Evolutionary conservation across 352 stramenopile genomes (phyloP).

Genomic region (Phytopythium cucurbitacearum): DNA sequence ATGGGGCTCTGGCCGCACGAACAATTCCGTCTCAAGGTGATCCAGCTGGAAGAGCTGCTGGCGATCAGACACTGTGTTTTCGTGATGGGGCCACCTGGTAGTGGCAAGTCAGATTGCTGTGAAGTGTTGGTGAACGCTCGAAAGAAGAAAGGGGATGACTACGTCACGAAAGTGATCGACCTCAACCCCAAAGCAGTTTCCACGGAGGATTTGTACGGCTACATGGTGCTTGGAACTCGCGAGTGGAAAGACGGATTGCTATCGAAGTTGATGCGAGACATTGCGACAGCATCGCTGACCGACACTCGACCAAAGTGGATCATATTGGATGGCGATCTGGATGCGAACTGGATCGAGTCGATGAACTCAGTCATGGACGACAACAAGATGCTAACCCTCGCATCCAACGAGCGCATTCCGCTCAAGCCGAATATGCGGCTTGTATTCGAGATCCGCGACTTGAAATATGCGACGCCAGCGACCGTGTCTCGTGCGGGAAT

Average conservation of each 20-base stretch:
- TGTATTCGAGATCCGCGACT: slow-evolving; percentile 95
- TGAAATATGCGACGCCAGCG: slow-evolving; percentile 92
- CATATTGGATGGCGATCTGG: slow-evolving; percentile 90
- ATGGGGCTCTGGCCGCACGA: slow-evolving; percentile 89
- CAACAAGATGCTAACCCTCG: slow-evolving; percentile 87
- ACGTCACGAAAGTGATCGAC: slow-evolving; percentile 76
- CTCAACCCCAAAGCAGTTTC: slow-evolving; percentile 95
- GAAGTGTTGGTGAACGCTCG: slow-evolving; percentile 85
- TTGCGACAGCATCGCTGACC: slow-evolving; percentile 59
- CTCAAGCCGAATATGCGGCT: slow-evolving; percentile 93
- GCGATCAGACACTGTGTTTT: slow-evolving; percentile 95
- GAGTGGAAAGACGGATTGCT: slow-evolving; percentile 96
- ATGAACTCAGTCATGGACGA: slow-evolving; percentile 91
- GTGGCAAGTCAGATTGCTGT: slow-evolving; percentile 93
- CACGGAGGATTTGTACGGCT: slow-evolving; percentile 96
- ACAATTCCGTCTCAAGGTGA: slow-evolving; percentile 91
- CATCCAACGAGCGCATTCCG: slow-evolving; percentile 95
- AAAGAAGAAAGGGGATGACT: slow-evolving; percentile 62
- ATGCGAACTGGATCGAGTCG: slow-evolving; percentile 87
- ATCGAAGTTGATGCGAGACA: slow-evolving; percentile 92
- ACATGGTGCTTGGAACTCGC: slow-evolving; percentile 90
- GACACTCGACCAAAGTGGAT: slow-evolving; percentile 91
- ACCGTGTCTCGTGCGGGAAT: slow-evolving; percentile 95
- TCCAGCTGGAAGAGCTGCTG: slow-evolving; percentile 94
- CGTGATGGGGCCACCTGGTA: slow-evolving; percentile 91